These are phyloP conservation scores for Tylopilus felleus DNA, from an alignment of 768 basidiomycete species.

Conservation along the genomic window DNA sequence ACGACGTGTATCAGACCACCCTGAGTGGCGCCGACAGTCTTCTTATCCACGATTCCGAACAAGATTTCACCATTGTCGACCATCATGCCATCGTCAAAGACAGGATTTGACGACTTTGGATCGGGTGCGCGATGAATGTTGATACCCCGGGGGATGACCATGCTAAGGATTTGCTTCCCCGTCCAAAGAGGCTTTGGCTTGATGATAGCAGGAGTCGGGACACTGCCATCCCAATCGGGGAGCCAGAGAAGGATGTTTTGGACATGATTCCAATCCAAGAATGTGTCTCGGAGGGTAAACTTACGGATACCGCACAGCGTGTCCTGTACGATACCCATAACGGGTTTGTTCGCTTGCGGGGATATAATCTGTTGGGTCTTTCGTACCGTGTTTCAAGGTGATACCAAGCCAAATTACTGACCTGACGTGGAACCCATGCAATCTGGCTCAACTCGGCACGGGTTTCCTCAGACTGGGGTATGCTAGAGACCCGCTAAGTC, in stretches of 20 bases:
- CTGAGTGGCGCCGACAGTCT: conserved; percentile 94
- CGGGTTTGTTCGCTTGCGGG: conserved; percentile 98
- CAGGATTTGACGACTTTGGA: conserved; percentile 73
- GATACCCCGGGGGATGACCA: conserved; percentile 93
- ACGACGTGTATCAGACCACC: conserved; percentile 95
- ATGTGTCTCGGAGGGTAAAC: conserved; percentile 92
- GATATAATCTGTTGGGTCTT: conserved; percentile 79
- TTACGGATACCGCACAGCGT: conserved; percentile 97
- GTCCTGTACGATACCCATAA: conserved; percentile 99
- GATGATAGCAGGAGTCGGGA: conserved; percentile 91
- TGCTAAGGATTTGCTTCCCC: conserved; percentile 91
- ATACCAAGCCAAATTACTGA: conserved; percentile 29
- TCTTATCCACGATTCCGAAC: conserved; percentile 95
- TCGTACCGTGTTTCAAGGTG: not conserved
- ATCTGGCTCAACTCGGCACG: conserved; percentile 97
- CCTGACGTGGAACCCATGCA: conserved; percentile 97
- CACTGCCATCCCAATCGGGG: conserved; percentile 92
- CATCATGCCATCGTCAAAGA: conserved; percentile 90
- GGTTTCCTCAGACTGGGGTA: conserved; percentile 98
- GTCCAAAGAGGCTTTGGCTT: conserved; percentile 98
- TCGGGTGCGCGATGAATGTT: conserved; percentile 85
- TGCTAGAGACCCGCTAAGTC: conserved; percentile 43
- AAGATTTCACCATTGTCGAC: conserved; percentile 97
- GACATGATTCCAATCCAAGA: conserved; percentile 93
- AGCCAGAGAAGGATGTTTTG: conserved; percentile 99